Evolutionary conservation across 2,329 filamentous ascomycete genomes (phyloP), one percentile per base, ranked within the genome.

Genomic region (Colletotrichum eleusines): DNA sequence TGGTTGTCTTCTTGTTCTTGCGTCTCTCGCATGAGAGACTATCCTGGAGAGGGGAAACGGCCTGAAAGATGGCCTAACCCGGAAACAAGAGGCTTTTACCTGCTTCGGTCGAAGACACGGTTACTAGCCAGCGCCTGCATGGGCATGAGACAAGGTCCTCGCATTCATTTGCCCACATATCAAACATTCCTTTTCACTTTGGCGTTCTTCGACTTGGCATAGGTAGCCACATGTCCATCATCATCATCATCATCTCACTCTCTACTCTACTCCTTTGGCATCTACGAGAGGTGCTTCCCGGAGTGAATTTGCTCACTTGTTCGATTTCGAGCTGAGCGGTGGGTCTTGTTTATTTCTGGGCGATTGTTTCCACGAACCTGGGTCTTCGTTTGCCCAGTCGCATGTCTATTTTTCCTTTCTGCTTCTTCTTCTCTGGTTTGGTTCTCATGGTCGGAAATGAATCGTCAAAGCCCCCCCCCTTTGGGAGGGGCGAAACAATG

Each of bases 91-190:
- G 48, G 26, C 50, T 33, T 28, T 53, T 33, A 4, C 9, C 50
- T 33, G 50, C 50, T 33, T 12, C 28, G 11, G 18, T 33, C 50
- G 28, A 54, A 54, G 50, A n/a, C 50, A 54, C 28, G 23, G 26
- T 20, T 33, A 35, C 20, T 44, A 11, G n/a, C 38, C 28, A 14
- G 57, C 55, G 35, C 38, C n/a, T 31, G 50, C 50, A n/a, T 16
- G 64, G 35, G 23, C 64, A 53, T 53, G 64, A 31, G 60, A 66
- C 9, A 66, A 35, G 48, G 57, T 20, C 64, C 28, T 53, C 31
- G 51, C 40, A 35, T 26, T 35, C 28, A 20, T 31, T 50, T 26
- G 64, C 23, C n/a, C 28, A 18, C 28, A 16, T 5, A 18, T 9
- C 35, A 62, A 16, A 33, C 48, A 18, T 18, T 54, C 50, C 11